Evolutionary conservation across 2,329 filamentous ascomycete species (phyloP).

Genomic region (Fusarium napiforme): DNA sequence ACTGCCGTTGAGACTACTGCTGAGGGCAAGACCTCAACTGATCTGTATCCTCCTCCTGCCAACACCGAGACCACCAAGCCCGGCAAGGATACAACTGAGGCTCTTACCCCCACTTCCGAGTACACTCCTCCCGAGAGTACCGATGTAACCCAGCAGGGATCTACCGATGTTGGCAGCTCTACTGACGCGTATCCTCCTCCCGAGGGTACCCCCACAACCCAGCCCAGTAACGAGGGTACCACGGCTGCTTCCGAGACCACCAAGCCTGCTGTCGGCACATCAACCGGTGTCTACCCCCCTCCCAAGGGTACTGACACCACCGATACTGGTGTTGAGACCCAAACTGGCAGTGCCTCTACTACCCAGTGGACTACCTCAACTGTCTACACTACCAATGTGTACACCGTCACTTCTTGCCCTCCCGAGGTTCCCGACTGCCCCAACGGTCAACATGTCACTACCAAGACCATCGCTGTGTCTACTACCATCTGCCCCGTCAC

Average conservation of each 20-base stretch:
- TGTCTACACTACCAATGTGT: constrained; percentile 39
- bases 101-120: constrained; percentile 18
- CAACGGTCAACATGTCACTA: constrained; percentile 23
- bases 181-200: constrained; percentile 20
- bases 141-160: constrained; percentile 19
- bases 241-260: constrained; percentile 17
- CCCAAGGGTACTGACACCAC: neutral
- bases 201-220: constrained; percentile 3
- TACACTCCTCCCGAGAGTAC: constrained; percentile 13
- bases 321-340: neutral
- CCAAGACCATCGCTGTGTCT: constrained; percentile 39
- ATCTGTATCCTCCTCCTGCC: constrained; percentile 18
- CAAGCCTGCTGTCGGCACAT: neutral
- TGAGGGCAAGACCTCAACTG: constrained; percentile 5
- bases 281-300: neutral
- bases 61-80: constrained; percentile 14
- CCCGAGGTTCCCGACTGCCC: constrained; percentile 39
- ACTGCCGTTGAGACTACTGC: neutral
- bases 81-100: constrained; percentile 15
- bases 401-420: constrained; percentile 36
- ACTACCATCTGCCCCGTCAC: constrained; percentile 41
- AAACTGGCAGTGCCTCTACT: constrained; percentile 2
- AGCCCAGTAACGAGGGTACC: neutral
- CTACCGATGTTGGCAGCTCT: constrained; percentile 10
- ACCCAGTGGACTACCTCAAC: constrained; percentile 32